phyloP scores from a whole-genome alignment of 768 basidiomycete species.

The Mycena venus region DNA sequence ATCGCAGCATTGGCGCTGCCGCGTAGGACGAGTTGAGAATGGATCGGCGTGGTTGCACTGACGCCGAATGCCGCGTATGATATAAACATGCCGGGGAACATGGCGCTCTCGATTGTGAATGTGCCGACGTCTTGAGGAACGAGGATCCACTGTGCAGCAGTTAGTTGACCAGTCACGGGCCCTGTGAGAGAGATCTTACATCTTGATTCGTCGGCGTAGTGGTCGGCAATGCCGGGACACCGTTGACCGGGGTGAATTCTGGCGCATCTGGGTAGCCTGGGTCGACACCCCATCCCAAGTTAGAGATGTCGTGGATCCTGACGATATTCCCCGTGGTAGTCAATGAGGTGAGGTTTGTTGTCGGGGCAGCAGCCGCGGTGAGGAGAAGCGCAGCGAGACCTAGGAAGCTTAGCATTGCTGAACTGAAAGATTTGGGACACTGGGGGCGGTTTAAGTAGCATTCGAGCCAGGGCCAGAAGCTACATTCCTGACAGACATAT shows the following conservation, averaged over 20 bases:
- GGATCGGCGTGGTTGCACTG: not conserved
- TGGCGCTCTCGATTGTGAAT: constrained; percentile 12
- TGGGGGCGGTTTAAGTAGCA: not conserved
- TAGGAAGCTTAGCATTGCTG: not conserved
- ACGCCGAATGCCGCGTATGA: constrained; percentile 11
- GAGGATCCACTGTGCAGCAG: not conserved
- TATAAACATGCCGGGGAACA: constrained; percentile 9
- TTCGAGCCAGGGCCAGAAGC: not conserved
- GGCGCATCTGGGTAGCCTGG: not conserved
- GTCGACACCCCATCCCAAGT: not conserved
- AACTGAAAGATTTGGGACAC: not conserved
- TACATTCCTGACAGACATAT: no score
- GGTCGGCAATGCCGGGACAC: not conserved
- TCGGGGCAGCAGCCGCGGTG: not conserved
- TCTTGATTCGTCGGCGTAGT: not conserved
- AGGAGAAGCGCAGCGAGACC: not conserved
- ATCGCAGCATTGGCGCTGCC: not conserved
- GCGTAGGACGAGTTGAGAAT: constrained; percentile 9
- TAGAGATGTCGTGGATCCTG: not conserved
- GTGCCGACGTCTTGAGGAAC: constrained; percentile 1
- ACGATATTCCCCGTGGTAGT: not conserved
- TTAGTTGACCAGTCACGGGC: not conserved
- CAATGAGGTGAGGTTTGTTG: no score
- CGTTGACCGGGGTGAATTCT: constrained; percentile 8
- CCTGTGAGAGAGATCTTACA: not conserved